Base-by-base conservation (phyloP, 148 eudicot genomes). In the Nyssa sinensis region DNA sequence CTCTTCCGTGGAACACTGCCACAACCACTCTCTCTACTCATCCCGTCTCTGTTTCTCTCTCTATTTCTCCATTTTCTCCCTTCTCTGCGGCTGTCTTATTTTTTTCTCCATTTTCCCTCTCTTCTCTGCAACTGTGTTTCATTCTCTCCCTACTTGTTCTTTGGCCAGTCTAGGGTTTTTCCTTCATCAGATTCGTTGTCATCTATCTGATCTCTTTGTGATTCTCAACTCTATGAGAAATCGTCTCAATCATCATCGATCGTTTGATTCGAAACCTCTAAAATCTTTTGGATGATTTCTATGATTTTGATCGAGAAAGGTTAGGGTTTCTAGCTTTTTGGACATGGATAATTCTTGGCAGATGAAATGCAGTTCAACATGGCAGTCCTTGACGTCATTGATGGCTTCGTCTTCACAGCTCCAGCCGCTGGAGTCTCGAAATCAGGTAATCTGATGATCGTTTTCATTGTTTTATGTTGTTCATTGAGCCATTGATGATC, bases 291-390 rank as follows among this genome's bases (percentile, higher is more conserved):
- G 29, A 74, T 74, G 77, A 5, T 65, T 25, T 34, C 27, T 1
- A 4, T 29, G 67, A 32, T 23, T 70, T 21, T 70, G 74, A 35
- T 70, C 2, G 70, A 62, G 66, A n/a, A 59, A 76, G 58, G 66
- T 28, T 70, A 59, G 72, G 63, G 59, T 78, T 44, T 63, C 64
- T 8, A 66, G 51, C 33, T 51, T 16, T 25, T 27, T 35, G 23
- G 62, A 39, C 11, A 81, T 86, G 84, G 89, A 81, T 32, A 71
- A 76, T 55, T 64, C 73, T 57, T 87, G 84, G 86, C 80, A 74
- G 76, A 71, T 62, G 63, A 83, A 78, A 83, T 78, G 79, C 51
- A 66, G 79, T 34, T 31, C 74, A 62, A 32, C 64, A 60, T 80
- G 75, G 75, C 78, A 74, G 66, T 51, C 70, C 16, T 66, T 61